Base-by-base conservation (phyloP, 1,284 basidiomycete genomes). In the Malassezia obtusa region DNA sequence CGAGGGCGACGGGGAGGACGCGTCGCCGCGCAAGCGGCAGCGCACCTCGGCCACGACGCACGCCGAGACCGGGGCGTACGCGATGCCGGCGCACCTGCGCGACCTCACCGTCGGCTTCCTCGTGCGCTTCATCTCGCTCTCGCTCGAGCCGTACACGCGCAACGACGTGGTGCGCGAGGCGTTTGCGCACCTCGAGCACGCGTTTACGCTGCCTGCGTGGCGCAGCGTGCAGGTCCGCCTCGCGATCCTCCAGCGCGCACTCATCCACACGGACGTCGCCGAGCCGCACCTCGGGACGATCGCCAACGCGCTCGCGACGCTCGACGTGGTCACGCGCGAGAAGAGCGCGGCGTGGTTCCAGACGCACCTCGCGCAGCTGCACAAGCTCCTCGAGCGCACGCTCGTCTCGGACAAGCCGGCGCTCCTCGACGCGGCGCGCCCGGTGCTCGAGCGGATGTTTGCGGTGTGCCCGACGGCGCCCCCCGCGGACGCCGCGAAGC, bases 171-270 rank as follows among this genome's bases (percentile, higher is more conserved):
- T 87, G 37, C 81, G 84, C 37, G 83, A 87, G 57, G 88, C 89
- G 0, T 78, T 95, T 46, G 77, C 80, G 5, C 77, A 94, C n/a
- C 79, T 99, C 55, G 84, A 86, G 67, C 79, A 82, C 62, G 83
- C 95, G 63, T 80, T 91, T 24, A 82, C 84, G 1, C 83, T 85
- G 0, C 82, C 81, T 46, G 89, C 89, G 15, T 89, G 94, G 86
- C 83, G 81, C n/a, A 89, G 92, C 67, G 89, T 96, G 14, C 86
- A 86, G 10, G 84, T 96, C 59, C 94, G 95, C 63, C 77, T 96
- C 39, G 83, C 62, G 22, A 38, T 61, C 50, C 57, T 64, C 61
- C 62, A 65, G 60, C 74, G 86, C 81, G 79, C 65, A 14, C 50
- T 73, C 37, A 62, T 67, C 19, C 58, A 64, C 44, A 61, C 63